Evolutionary conservation across 1,284 basidiomycete species (phyloP), one percentile per base, ranked within the genome.

Genomic region (Melampsora allii-populina): DNA sequence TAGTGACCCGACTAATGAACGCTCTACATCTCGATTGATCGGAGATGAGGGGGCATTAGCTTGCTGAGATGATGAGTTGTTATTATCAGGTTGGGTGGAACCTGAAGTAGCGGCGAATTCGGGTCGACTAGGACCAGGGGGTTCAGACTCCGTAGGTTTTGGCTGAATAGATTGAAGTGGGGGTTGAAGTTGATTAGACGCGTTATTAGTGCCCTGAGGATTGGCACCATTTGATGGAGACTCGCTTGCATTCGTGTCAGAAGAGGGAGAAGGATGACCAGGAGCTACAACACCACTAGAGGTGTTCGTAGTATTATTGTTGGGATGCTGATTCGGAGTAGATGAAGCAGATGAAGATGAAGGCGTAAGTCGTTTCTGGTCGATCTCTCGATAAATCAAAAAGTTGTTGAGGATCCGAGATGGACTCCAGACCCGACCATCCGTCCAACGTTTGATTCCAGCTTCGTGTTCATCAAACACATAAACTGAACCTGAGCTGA

Each of bases 391-490:
- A 82, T 86, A 76, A 78, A 89, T 89, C 77, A 98, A 84, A 81
- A 97, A 98, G 83, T 98, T 98, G 80, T 91, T 92, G 61, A 97
- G 84, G 58, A 97, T 94, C 64, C 92, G 85, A 75, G 88, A 91
- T 0, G 90, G 89, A 21, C 88, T 90, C 95, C 94, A 98, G 79
- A 91, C 90, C 81, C 92, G 89, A 5, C 94, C 94, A 83, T 98
- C 94, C 0, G 95, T 98, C 94, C 95, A 98, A 65, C 95, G 87
- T 84, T 96, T 97, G 85, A 98, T 98, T 46, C 94, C 94, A 79
- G 91, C 93, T 83, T 97, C 93, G 79, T 92, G 89, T 84, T 97
- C 94, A 82, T 98, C 93, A 81, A 98, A 98, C n/a, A 98, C 94
- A 80, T 97, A 98, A 39, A 98, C 92, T 3, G 91, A 91, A 74